Base-by-base conservation (phyloP, 768 basidiomycete genomes). In the Mycena polygramma region DNA sequence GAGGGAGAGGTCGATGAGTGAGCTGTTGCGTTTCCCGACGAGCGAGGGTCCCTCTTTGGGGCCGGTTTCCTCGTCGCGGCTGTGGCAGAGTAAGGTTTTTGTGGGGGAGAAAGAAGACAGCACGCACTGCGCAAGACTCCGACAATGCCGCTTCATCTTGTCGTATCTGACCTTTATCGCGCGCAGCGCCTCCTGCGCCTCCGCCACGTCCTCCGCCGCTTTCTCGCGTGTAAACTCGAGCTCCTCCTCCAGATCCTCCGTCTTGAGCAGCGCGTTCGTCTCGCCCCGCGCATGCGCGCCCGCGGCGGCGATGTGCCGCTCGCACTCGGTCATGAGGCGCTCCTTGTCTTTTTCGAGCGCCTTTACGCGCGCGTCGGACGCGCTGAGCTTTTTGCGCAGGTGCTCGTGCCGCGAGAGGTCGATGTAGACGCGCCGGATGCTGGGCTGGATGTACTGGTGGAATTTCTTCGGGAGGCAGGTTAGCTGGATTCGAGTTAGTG, bases 371-470 rank as follows among this genome's bases (percentile, higher is more conserved):
- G 72, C 76, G 37, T 85, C 83, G 26, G 87, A 79, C 19, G 71
- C 58, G 2, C 79, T 76, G 14, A 86, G 77, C 61, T 84, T 80
- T 24, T 77, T 79, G 48, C 81, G 69, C 6, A 81, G 71, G 35
- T 59, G 72, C 26, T 73, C 72, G 49, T 74, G 60, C 24, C 68
- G 71, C n/a, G 77, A 57, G 26, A 73, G 54, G 73, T 86, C 85
- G 62, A 88, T 69, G 73, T 86, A 89, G n/a, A 90, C 80, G 69
- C 87, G 85, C 66, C 88, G 84, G 19, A 89, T 77, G 57, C 80
- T 78, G 8, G 86, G 83, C 5, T 82, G 53, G 41, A 89, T 78
- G 73, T 83, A 88, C 48, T 79, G 78, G 75, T 87, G 87, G 72
- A 87, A 86, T 75, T 85, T 86, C 69, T 81, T 78, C 7, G 87